Percentiles rank a stretch among this genome's conserved stretches.
Evolutionary conservation across 768 basidiomycete genomes (phyloP).

Genomic region (Boletus subcaerulescens): DNA sequence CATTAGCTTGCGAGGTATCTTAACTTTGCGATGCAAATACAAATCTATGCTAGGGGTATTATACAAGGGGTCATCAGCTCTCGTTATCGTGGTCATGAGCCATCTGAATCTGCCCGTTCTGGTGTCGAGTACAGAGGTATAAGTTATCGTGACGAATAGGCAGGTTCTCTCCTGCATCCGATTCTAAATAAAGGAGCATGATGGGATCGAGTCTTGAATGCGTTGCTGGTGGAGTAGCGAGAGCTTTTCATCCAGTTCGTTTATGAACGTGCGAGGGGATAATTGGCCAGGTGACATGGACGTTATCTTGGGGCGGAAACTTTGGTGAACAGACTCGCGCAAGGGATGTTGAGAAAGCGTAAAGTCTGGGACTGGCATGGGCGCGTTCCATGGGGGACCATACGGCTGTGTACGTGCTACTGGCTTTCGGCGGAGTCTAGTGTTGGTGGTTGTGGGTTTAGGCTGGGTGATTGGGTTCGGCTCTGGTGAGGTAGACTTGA

Average conservation of each 20-base stretch:
- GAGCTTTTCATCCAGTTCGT: conserved; percentile 21
- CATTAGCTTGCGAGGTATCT: neutral
- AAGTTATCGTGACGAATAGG: conserved; percentile 9
- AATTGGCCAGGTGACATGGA: neutral
- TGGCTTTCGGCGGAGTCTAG: conserved; percentile 23
- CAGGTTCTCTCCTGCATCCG: neutral
- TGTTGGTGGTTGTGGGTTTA: conserved; percentile 12
- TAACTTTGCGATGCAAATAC: conserved; percentile 5
- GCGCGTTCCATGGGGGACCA: conserved; percentile 35
- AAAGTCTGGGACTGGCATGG: conserved; percentile 22
- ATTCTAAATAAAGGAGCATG: neutral
- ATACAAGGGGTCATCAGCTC: neutral
- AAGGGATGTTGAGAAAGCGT: neutral
- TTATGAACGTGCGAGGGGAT: conserved; percentile 20
- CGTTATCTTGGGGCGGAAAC: neutral
- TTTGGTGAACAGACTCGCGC: neutral
- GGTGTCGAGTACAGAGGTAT: neutral
- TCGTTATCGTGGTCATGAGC: neutral
- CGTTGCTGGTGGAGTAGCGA: conserved; percentile 15
- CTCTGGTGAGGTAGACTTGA: conserved; percentile 13
- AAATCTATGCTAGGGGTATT: conserved; percentile 13
- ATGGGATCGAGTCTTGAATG: neutral
- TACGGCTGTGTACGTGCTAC: conserved; percentile 37
- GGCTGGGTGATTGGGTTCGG: conserved; percentile 3
- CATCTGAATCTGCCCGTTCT: neutral